phyloP scores from a whole-genome alignment of 1,284 basidiomycete species.

The Heterobasidion occidentale region DNA sequence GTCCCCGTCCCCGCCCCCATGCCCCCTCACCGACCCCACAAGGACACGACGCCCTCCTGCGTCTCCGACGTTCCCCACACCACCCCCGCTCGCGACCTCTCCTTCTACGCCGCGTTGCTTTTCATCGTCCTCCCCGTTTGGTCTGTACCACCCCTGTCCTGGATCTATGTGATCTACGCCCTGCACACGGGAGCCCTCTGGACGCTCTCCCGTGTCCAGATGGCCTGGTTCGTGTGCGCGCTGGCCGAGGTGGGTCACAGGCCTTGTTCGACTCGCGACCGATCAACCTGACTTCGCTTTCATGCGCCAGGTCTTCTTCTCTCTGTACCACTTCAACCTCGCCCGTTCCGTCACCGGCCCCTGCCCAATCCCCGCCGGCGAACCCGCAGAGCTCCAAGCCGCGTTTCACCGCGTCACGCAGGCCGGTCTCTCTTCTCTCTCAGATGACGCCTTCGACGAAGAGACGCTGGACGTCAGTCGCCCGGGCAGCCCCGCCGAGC shows the following conservation, averaged over 20 bases:
- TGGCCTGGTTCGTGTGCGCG: conserved; percentile 37
- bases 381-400: conserved; percentile 46
- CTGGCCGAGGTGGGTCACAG: conserved; percentile 46
- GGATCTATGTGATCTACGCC: conserved; percentile 57
- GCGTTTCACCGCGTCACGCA: conserved; percentile 56
- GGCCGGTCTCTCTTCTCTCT: conserved; percentile 50
- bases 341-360: conserved; percentile 44
- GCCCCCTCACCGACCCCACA: neutral
- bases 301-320: conserved; percentile 61
- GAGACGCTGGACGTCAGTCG: conserved; percentile 42
- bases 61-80: conserved; percentile 20
- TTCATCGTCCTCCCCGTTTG: conserved; percentile 62
- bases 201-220: conserved; percentile 30
- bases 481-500: conserved; percentile 56
- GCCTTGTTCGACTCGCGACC: conserved; percentile 5
- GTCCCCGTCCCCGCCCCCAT: neutral
- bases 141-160: conserved; percentile 63
- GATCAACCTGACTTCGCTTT: neutral
- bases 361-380: conserved; percentile 36
- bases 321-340: conserved; percentile 60
- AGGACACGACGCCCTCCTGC: conserved; percentile 4
- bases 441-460: conserved; percentile 45
- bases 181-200: conserved; percentile 37
- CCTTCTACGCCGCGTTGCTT: conserved; percentile 55
- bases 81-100: conserved; percentile 29